phyloP scores from a whole-genome alignment of 306 rosid species.

The Rosa chinensis region DNA sequence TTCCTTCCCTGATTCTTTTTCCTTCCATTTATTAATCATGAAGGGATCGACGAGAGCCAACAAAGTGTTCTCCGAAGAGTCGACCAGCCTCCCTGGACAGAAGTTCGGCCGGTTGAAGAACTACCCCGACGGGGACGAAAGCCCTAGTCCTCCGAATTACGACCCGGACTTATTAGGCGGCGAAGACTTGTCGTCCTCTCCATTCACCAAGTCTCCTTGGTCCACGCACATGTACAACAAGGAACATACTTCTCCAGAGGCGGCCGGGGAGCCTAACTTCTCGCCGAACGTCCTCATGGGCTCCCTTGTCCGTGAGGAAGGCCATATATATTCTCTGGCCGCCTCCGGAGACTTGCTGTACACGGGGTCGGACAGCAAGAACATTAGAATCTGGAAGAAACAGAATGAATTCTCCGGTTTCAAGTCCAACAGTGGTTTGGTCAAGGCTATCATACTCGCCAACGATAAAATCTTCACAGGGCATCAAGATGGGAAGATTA shows the following conservation, averaged over 20 bases:
- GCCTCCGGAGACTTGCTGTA: constrained; percentile 63
- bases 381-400: constrained; percentile 91
- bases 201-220: constrained; percentile 77
- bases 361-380: constrained; percentile 89
- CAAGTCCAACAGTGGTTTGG: constrained; percentile 75
- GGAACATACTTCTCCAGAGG: background rate
- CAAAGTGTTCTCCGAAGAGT: constrained; percentile 39
- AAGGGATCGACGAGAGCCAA: constrained; percentile 44
- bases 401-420: constrained; percentile 67
- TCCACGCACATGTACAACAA: constrained; percentile 40
- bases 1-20: constrained; percentile 7
- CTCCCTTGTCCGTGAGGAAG: constrained; percentile 83
- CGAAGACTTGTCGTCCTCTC: constrained; percentile 38
- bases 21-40: constrained; percentile 22
- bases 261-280: background rate
- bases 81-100: constrained; percentile 23
- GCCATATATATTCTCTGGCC: constrained; percentile 85
- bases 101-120: constrained; percentile 38
- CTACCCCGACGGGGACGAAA: constrained; percentile 20
- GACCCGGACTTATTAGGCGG: constrained; percentile 15
- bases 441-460: constrained; percentile 66
- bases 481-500: constrained; percentile 83
- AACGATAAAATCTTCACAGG: constrained; percentile 66
- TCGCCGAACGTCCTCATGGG: constrained; percentile 51
- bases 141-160: background rate